Base-by-base conservation (phyloP, 495 filamentous ascomycete species). In the Penicillium macrosclerotiorum region DNA sequence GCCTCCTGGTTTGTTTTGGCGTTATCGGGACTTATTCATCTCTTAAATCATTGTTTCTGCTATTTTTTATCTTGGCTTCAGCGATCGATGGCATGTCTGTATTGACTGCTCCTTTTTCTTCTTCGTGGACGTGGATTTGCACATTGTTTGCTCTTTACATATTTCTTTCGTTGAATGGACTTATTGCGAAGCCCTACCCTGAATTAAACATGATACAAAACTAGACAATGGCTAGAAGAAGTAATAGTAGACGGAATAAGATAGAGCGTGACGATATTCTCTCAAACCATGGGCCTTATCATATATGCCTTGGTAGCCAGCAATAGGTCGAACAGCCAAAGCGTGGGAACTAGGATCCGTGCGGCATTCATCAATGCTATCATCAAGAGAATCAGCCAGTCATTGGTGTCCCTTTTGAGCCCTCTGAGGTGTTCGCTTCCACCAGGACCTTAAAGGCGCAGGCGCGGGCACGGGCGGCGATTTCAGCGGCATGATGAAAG, bases 61-160 rank as follows among this genome's bases (percentile, higher is more conserved):
- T n/a, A n/a, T 49, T 45, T 42, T 31, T 16, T 47, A 35, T 37
- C 30, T 52, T 52, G 47, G 18, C 38, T 54, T 55, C 37, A 60
- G 59, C 52, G 51, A 55, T 49, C 39, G 39, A 50, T 46, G n/a
- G 35, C 38, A 17, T 31, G 5, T 45, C 35, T 27, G 42, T 41
- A 45, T 29, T 43, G 17, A 19, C n/a, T 38, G 36, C 17, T 22
- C 20, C 23, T 46, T 25, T 34, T 25, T 42, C 42, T 51, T 50
- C 34, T 35, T 40, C 27, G 27, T 39, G 38, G 31, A 44, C 37
- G 27, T n/a, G n/a, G 34, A 50, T 32, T 32, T 55, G 54, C 49
- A 59, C 45, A 55, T 51, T 33, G 19, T 35, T 43, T 37, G 24
- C 43, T 26, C 26, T 40, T 24, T 34, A 45, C 45, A 48, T 44